Evolutionary conservation across 805 yeast genomes (phyloP), one percentile per base, ranked within the genome.

Genomic region (Nakazawaea holstii): DNA sequence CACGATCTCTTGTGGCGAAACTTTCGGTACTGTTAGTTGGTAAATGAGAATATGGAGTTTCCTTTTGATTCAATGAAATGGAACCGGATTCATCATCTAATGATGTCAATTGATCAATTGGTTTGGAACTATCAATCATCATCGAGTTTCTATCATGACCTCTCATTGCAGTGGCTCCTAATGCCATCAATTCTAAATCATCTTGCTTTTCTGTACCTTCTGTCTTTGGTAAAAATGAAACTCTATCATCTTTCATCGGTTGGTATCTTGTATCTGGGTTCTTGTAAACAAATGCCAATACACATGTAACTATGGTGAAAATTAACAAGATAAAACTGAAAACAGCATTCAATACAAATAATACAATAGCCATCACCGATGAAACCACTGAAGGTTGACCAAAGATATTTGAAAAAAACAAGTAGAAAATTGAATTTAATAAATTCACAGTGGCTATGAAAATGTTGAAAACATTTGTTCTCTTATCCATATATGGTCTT

Each of bases 221-320:
- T 48, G 73, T 72, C 58, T 83, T 75, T 52, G 91, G 91, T 60
- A 94, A 87, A 64, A 94, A 94, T n/a, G 97, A 87, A 44, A 87
- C 94, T 62, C 99, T 80, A 62, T 94, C 99, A 65, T 94, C 99
- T 57, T 85, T 86, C 85, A 92, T 86, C 52, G 97, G 98, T 69
- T 89, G 92, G 70, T 94, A 94, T 57, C 96, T 79, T 8, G 92
- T 80, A 66, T 94, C 99, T 45, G 99, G 98, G 64, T 94, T 90
- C 73, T 86, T 89, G 64, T 86, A 84, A 30, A 91, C 55, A 57
- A 94, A 66, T 0, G 97, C 96, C 66, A 89, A 70, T 6, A 82
- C 71, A 69, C 98, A 91, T 1, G 96, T 87, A 35, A 90, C 80
- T 56, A 94, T 82, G 40, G 96, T 90, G 74, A 91, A 84, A 42